Evolutionary conservation across 2,329 filamentous ascomycete species (phyloP), one percentile per base, ranked within the genome.

Genomic region (Phaeosphaeriaceae sp.): DNA sequence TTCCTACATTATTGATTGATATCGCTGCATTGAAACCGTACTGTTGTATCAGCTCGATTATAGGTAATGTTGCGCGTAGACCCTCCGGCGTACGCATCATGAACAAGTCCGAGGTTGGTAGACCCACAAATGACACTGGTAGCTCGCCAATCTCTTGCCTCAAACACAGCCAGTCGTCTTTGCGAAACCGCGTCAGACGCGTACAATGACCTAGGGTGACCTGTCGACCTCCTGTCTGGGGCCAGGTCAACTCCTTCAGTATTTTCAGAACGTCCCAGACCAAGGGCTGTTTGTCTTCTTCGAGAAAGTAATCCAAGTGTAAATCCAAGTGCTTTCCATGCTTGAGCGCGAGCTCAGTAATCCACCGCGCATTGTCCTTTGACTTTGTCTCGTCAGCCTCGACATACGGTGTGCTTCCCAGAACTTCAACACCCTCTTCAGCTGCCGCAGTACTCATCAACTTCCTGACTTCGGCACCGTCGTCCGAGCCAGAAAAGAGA

Each of bases 391-490:
- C 67, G 24, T 80, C 80, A 5, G 78, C 71, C 73, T 92, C 90
- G 1, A 91, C 89, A 66, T 92, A 92, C 0, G 89, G 89, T 1
- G 89, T 90, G 50, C 86, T 87, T 2, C 89, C 89, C 20, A 92
- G 67, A 0, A 83, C 89, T 44, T 86, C 86, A 1, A 91, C 82
- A 1, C 73, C 77, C 4, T 71, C 65, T 17, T 67, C 74, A 4
- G 70, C 65, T 2, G 76, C 76, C 15, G 86, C 84, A 1, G 76
- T 61, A 20, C 78, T 69, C 62, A 89, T 81, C 9, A 88, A 64
- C 5, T 64, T 61, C 36, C 82, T 79, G 64, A 89, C 89, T 45
- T 81, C 72, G 1, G 78, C 75, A 17, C 84, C 85, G 20, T 80
- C 69, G 46, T 83, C 79, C 0, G 76, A 66, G 2, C 82, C 81